phyloP scores from a whole-genome alignment of 345 rosid species.

The Citrus hindsii region DNA sequence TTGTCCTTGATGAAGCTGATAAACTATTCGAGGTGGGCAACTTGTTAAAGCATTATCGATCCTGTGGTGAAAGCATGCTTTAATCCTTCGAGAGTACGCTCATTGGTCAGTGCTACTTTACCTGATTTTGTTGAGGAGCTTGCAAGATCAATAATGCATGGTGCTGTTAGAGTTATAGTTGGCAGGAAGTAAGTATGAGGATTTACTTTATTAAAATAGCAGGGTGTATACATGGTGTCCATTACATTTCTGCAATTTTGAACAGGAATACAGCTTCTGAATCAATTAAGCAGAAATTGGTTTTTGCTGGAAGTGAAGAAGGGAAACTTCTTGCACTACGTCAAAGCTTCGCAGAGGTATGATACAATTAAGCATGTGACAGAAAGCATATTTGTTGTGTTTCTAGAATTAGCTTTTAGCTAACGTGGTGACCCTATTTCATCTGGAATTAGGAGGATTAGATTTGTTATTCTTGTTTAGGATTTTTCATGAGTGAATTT shows the following conservation, averaged over 20 bases:
- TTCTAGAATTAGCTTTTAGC: neutral
- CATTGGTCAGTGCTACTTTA: conserved; percentile 92
- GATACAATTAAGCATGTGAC: conserved; percentile 7
- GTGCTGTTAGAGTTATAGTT: conserved; percentile 87
- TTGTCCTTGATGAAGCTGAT: conserved; percentile 96
- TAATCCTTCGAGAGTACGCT: conserved; percentile 75
- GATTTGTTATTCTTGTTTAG: neutral
- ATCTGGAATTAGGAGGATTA: conserved; percentile 8
- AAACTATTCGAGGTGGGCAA: conserved; percentile 83
- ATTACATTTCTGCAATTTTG: conserved; percentile 15
- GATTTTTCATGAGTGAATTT: neutral
- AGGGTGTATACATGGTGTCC: neutral
- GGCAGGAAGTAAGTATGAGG: conserved; percentile 73
- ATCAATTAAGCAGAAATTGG: conserved; percentile 78
- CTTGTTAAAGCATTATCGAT: conserved; percentile 77
- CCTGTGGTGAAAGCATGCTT: conserved; percentile 86
- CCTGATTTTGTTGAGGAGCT: conserved; percentile 96
- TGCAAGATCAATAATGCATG: conserved; percentile 91
- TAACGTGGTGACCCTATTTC: neutral
- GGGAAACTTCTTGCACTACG: conserved; percentile 91
- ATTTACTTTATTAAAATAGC: neutral
- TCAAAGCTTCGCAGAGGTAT: conserved; percentile 91
- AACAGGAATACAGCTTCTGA: conserved; percentile 84
- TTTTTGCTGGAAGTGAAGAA: conserved; percentile 89
- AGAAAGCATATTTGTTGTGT: neutral